A percentile compares a stretch with the other conserved stretches of the same genome.
These are phyloP conservation scores for Fusarium humuli DNA, from an alignment of 2,329 filamentous ascomycete genomes.

Conservation along the genomic window DNA sequence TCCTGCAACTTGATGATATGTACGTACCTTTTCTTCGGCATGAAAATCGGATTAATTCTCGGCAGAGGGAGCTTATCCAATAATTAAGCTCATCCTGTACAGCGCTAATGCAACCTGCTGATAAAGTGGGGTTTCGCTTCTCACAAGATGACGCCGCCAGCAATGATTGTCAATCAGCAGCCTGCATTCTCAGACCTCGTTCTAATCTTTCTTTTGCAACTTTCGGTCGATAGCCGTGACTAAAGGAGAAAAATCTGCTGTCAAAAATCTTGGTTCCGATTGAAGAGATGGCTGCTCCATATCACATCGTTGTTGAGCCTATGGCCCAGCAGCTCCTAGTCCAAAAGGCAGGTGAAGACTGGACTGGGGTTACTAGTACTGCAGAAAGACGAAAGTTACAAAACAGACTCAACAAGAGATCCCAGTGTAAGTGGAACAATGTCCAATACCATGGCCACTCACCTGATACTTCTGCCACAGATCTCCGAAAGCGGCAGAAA, in stretches of 20 bases:
- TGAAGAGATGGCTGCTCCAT: not conserved
- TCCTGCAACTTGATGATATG: slow-evolving; percentile 7
- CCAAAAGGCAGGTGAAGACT: slow-evolving; percentile 14
- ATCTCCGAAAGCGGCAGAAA: slow-evolving; percentile 9
- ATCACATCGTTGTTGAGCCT: slow-evolving; percentile 13
- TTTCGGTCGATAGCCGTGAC: fast-evolving
- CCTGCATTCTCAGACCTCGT: not conserved
- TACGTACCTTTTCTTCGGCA: not conserved
- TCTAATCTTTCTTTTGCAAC: not conserved
- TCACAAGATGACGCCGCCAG: not conserved
- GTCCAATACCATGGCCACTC: fast-evolving
- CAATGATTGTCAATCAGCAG: not conserved
- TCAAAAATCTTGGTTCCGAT: not conserved
- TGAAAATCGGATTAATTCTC: not conserved
- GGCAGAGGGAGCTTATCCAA: fast-evolving
- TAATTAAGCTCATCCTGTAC: not conserved
- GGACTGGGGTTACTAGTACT: slow-evolving; percentile 19
- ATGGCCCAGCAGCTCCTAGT: slow-evolving; percentile 18
- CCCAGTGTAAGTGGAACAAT: slow-evolving; percentile 4
- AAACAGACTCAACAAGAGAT: slow-evolving; percentile 26
- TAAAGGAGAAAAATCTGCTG: fast-evolving
- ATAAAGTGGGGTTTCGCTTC: slow-evolving; percentile 5
- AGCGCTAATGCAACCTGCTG: slow-evolving; percentile 33
- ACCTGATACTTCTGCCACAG: not conserved
- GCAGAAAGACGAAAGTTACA: slow-evolving; percentile 23